Evolutionary conservation across 768 basidiomycete genomes (phyloP).

Genomic region (Psilocybe cyanescens): DNA sequence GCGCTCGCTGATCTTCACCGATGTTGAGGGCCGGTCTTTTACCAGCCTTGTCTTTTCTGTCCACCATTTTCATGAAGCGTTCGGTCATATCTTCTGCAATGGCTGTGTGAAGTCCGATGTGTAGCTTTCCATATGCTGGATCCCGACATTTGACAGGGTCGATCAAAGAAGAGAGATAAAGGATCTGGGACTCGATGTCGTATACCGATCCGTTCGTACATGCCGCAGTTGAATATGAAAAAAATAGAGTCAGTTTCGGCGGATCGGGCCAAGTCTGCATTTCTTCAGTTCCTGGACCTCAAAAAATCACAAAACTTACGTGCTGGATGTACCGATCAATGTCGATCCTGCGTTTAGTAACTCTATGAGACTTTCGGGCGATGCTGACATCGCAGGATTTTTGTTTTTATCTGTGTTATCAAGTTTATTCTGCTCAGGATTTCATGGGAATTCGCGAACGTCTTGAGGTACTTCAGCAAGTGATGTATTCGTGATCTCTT

Average conservation of each 20-base stretch:
- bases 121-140: constrained; percentile 15
- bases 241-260: constrained; percentile 7
- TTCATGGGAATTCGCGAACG: neutral
- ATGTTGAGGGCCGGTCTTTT: neutral
- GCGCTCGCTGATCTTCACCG: neutral
- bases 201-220: constrained; percentile 11
- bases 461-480: neutral
- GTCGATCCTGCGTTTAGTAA: neutral
- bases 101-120: constrained; percentile 14
- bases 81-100: constrained; percentile 9
- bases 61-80: neutral
- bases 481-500: neutral
- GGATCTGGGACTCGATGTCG: constrained; percentile 9
- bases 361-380: neutral
- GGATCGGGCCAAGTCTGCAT: constrained; percentile 3
- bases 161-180: constrained; percentile 7
- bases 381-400: neutral
- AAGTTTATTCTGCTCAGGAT: neutral
- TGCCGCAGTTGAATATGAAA: constrained; percentile 10
- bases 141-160: constrained; percentile 5
- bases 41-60: neutral
- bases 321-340: constrained; percentile 2
- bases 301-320: neutral
- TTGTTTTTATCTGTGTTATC: no score
- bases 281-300: neutral